Evolutionary conservation across 2,329 filamentous ascomycete species (phyloP).

Genomic region (Parastagonospora avenae): DNA sequence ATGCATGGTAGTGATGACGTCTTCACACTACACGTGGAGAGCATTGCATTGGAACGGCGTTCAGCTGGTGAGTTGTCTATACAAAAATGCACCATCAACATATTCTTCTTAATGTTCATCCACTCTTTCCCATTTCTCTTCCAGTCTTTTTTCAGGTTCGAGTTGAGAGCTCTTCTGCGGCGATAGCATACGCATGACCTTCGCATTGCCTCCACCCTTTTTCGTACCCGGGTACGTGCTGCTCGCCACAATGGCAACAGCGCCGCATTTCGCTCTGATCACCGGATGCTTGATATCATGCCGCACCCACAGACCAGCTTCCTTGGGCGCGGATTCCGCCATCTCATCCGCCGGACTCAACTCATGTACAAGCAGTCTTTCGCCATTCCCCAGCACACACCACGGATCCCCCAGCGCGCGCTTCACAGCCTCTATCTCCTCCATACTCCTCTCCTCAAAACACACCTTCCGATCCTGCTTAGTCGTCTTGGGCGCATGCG

Average conservation of each 20-base stretch:
- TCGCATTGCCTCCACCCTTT: constrained; percentile 13
- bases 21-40: background rate
- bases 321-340: no score
- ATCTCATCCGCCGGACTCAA: constrained; percentile 1
- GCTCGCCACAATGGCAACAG: background rate
- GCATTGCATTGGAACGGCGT: constrained; percentile 26
- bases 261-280: constrained; percentile 11
- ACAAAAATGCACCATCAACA: background rate
- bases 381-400: constrained; percentile 51
- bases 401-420: constrained; percentile 71
- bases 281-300: background rate
- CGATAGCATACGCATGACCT: constrained; percentile 2
- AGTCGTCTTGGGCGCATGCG: constrained; percentile 74
- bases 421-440: constrained; percentile 61
- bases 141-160: background rate
- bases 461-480: constrained; percentile 67
- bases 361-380: constrained; percentile 34
- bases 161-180: no score
- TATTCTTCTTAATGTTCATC: background rate
- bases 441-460: constrained; percentile 61
- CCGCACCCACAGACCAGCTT: constrained; percentile 12
- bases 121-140: background rate
- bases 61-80: background rate
- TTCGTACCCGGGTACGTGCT: constrained; percentile 20
- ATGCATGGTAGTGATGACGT: constrained; percentile 38